Percentiles rank a stretch among this genome's conserved stretches.
These are phyloP conservation scores for Colletotrichum orbiculare DNA, from an alignment of 2,329 filamentous ascomycete species.

Conservation along the genomic window DNA sequence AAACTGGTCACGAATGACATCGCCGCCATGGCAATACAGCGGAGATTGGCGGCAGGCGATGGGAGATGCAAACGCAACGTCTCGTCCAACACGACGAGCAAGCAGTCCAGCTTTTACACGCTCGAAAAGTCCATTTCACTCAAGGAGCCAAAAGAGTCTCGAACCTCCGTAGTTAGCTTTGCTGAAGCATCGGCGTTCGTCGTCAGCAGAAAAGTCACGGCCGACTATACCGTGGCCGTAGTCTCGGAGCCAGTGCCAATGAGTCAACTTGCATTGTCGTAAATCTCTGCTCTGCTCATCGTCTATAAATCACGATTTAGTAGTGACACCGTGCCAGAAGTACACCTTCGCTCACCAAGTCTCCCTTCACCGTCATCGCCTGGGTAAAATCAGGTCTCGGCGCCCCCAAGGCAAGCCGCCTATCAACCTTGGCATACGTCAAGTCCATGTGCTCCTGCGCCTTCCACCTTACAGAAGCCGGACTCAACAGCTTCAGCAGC, in stretches of 20 bases:
- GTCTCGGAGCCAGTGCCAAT: conserved; percentile 37
- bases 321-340: background rate
- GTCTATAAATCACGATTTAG: background rate
- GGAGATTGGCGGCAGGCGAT: too few species aligned
- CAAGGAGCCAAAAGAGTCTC: too few species aligned
- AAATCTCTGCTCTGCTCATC: conserved; percentile 19
- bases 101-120: too few species aligned
- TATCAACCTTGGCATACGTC: background rate
- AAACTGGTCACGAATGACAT: background rate
- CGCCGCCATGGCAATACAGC: too few species aligned
- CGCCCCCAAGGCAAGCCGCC: background rate
- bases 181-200: background rate
- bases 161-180: too few species aligned
- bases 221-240: background rate
- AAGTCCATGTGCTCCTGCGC: conserved; percentile 1
- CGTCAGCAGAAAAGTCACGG: background rate
- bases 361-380: conserved; percentile 5
- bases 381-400: conserved; percentile 1
- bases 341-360: background rate
- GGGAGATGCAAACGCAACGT: too few species aligned
- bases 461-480: background rate
- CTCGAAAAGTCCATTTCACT: too few species aligned
- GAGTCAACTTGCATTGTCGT: conserved; percentile 35
- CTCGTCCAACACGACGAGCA: too few species aligned
- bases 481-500: background rate